These are phyloP conservation scores for Tylopilus vinaceipallidus DNA, from an alignment of 768 basidiomycete genomes.

Conservation along the genomic window DNA sequence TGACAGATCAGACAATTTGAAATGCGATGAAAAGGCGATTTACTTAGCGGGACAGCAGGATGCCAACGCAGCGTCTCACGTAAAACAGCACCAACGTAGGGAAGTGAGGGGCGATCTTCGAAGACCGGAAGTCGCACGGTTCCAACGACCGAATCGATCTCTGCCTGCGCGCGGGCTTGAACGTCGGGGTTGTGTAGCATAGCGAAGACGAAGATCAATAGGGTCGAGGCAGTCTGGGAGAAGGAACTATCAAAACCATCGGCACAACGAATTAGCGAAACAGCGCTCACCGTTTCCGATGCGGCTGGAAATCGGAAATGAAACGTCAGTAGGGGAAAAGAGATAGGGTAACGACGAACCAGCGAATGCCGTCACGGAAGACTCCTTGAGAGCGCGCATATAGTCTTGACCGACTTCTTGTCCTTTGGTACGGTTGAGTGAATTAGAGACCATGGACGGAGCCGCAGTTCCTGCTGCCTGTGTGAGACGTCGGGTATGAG, in stretches of 20 bases:
- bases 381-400: conserved; percentile 26
- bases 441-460: conserved; percentile 29
- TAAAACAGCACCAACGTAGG: conserved; percentile 27
- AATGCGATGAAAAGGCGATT: background rate
- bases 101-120: conserved; percentile 28
- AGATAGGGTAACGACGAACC: conserved; percentile 13
- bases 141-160: conserved; percentile 35
- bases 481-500: background rate
- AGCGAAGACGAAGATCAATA: conserved; percentile 32
- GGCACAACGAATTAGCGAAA: background rate
- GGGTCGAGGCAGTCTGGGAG: conserved; percentile 31
- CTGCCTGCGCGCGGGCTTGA: conserved; percentile 39
- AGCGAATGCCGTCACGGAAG: conserved; percentile 30
- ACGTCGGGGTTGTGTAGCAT: conserved; percentile 38
- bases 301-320: conserved; percentile 17
- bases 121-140: conserved; percentile 30
- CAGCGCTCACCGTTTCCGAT: conserved; percentile 27
- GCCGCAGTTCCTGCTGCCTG: conserved; percentile 25
- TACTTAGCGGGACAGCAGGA: conserved; percentile 35
- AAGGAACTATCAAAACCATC: background rate
- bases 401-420: conserved; percentile 5
- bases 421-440: conserved; percentile 13
- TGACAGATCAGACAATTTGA: background rate
- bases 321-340: background rate
- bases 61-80: conserved; percentile 38